Evolutionary conservation across 768 basidiomycete genomes (phyloP).

Genomic region (Amanita inopinata): DNA sequence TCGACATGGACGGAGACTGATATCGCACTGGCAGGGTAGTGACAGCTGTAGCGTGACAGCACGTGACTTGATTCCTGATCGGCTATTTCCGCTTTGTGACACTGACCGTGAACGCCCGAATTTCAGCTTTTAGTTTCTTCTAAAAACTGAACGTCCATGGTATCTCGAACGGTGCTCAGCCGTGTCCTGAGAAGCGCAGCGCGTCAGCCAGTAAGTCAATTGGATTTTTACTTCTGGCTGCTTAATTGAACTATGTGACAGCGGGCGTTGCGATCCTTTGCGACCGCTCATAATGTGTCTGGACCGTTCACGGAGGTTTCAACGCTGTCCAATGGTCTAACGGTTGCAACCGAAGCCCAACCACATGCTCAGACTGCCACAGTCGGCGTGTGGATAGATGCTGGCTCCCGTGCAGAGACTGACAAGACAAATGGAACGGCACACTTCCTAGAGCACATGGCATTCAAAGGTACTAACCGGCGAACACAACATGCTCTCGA

Average conservation of each 20-base stretch:
- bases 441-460: slow-evolving; percentile 98
- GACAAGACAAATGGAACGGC: slow-evolving; percentile 93
- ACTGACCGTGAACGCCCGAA: slow-evolving; percentile 4
- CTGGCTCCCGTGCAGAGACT: slow-evolving; percentile 94
- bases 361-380: slow-evolving; percentile 92
- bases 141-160: slow-evolving; percentile 18
- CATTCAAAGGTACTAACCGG: slow-evolving; percentile 90
- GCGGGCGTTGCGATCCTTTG: slow-evolving; percentile 60
- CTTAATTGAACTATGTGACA: slow-evolving; percentile 15
- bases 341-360: slow-evolving; percentile 87
- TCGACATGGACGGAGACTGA: slow-evolving; percentile 1
- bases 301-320: slow-evolving; percentile 83
- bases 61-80: background rate
- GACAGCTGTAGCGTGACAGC: background rate
- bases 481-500: slow-evolving; percentile 87
- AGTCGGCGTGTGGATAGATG: slow-evolving; percentile 99
- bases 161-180: slow-evolving; percentile 33
- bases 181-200: slow-evolving; percentile 32
- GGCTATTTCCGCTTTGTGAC: slow-evolving; percentile 5
- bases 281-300: slow-evolving; percentile 56
- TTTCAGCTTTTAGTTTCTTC: background rate
- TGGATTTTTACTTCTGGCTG: background rate
- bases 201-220: slow-evolving; percentile 29
- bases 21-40: background rate
- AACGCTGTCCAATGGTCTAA: slow-evolving; percentile 90